Evolutionary conservation across 768 basidiomycete genomes (phyloP), one percentile per base, ranked within the genome.

Genomic region (Gloeophyllum trabeum): DNA sequence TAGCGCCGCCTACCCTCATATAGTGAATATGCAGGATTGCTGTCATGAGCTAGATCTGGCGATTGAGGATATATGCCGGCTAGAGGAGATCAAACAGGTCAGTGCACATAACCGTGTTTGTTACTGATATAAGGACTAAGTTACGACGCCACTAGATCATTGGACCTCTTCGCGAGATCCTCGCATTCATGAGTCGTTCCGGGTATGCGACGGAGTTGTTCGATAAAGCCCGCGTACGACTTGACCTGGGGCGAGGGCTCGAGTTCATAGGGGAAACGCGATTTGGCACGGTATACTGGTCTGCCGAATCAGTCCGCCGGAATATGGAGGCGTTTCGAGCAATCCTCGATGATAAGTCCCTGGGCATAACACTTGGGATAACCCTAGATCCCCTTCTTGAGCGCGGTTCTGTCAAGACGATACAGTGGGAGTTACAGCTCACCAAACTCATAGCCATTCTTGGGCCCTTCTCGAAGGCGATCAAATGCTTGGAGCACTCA

Each of bases 401-500:
- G 28, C 10, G 28, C 28, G 28, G 16, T 16, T 7, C 28, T 7
- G 28, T 30, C 28, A 16, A 30, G 28, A 30, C 28, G 28, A 16
- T 16, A 30, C 10, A 7, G 40, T 57, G 60, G 22, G 42, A 60
- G 38, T 45, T 58, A 2, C 23, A 32, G 4, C 51, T 61, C 2
- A 48, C 46, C 4, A 53, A 59, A 42, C 51, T 57, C 20, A 37
- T 56, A 21, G 36, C 53, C 18, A 45, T 61, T n/a, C 44, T 58
- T 2, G 46, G 45, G n/a, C 49, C 50, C 1, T 35, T 62, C 20
- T 59, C 57, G 12, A 44, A 50, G 4, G 49, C 58, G 1, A 55
- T 60, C 36, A 48, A 54, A 28, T 63, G 61, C 41, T 52, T 65
- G 0, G 62, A 65, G 44, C 58, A 61, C 0, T 44, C 48, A 5